Percentiles rank a stretch among this genome's conserved stretches.
Evolutionary conservation across 139 green algal species (phyloP).

Genomic region (Ulvella scutata): DNA sequence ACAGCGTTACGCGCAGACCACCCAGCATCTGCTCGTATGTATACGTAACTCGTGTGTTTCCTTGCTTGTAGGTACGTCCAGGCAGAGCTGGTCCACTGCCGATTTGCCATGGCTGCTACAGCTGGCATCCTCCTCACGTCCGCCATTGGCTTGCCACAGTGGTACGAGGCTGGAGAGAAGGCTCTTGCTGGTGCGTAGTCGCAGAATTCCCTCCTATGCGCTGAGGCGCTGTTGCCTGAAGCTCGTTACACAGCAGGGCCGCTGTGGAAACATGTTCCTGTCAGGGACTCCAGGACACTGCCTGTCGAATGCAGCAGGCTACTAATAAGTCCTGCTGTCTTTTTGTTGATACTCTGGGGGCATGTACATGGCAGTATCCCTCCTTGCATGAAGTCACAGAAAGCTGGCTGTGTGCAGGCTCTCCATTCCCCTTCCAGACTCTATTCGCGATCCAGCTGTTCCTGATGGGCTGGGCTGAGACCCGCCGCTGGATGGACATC

Average conservation of each 20-base stretch:
- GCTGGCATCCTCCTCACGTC: constrained; percentile 71
- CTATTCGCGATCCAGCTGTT: constrained; percentile 55
- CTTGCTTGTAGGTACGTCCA: constrained; percentile 49
- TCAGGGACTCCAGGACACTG: too few species aligned
- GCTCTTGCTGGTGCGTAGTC: too few species aligned
- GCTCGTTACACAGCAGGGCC: too few species aligned
- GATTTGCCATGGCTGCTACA: constrained; percentile 75
- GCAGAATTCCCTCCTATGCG: constrained; percentile 17
- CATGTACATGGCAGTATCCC: too few species aligned
- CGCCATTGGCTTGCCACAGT: constrained; percentile 48
- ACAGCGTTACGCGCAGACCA: neutral
- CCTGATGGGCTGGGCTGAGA: constrained; percentile 70
- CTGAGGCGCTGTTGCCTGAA: neutral
- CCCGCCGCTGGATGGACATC: constrained; percentile 70
- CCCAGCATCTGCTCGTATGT: too few species aligned
- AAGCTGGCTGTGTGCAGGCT: constrained; percentile 14
- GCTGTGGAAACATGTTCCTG: too few species aligned
- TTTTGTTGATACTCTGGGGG: too few species aligned
- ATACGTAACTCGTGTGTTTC: too few species aligned
- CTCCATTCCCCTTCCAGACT: constrained; percentile 6
- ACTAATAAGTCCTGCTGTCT: too few species aligned
- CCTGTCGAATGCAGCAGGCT: too few species aligned
- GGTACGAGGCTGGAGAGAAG: constrained; percentile 67
- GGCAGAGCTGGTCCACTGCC: constrained; percentile 73
- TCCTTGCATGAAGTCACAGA: too few species aligned